These are phyloP conservation scores for Termitomyces sp. DNA, from an alignment of 768 basidiomycete genomes.

Conservation along the genomic window DNA sequence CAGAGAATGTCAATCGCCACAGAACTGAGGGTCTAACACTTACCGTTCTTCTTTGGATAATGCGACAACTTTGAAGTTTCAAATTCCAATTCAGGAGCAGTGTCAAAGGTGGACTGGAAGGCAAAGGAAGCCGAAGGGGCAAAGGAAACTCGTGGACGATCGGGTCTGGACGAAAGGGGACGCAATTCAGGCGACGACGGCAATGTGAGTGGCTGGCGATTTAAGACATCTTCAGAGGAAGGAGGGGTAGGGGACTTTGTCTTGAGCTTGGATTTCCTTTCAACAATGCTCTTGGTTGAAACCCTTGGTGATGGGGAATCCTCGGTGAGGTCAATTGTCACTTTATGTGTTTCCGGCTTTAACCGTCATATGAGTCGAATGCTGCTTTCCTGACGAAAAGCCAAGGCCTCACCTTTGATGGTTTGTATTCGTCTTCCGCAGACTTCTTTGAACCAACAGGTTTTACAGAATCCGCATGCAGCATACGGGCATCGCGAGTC, in stretches of 20 bases:
- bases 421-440: constrained; percentile 4
- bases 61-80: background rate
- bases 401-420: background rate
- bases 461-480: background rate
- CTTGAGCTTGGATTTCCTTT: background rate
- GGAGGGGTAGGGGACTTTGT: background rate
- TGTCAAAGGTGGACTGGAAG: background rate
- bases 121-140: constrained; percentile 7
- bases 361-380: background rate
- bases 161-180: background rate
- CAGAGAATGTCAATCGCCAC: background rate
- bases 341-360: background rate
- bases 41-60: constrained; percentile 1
- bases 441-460: background rate
- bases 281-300: background rate
- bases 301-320: constrained; percentile 14
- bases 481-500: background rate
- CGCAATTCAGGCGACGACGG: background rate
- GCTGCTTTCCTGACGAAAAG: background rate
- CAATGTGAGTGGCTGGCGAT: background rate
- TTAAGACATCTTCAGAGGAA: background rate
- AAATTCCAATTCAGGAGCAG: background rate
- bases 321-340: constrained; percentile 41
- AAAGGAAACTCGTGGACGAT: constrained; percentile 12
- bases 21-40: background rate